phyloP scores from a whole-genome alignment of 192 early-diverging fungal genomes.

The Diversispora eburnea region DNA sequence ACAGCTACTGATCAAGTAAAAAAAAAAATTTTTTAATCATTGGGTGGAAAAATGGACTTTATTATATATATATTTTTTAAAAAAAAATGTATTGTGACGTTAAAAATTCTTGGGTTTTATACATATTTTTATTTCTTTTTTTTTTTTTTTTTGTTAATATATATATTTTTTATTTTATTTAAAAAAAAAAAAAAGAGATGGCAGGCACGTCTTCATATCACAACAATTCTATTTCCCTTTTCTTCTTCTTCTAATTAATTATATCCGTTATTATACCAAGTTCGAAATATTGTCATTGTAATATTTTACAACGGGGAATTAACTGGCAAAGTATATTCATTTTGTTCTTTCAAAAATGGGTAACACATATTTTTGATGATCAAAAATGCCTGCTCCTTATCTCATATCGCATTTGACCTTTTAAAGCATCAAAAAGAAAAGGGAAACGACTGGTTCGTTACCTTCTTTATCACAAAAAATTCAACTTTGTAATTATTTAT shows the following conservation, averaged over 20 bases:
- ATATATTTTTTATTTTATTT: background rate
- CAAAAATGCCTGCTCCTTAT: too few relatives aligned
- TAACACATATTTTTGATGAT: too few relatives aligned
- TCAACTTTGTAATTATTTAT: conserved; percentile 11
- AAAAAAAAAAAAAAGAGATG: conserved; percentile 14
- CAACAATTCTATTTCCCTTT: too few relatives aligned
- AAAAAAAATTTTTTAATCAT: conserved; percentile 14
- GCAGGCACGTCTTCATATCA: conserved; percentile 8
- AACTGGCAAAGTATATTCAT: background rate
- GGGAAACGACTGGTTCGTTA: conserved; percentile 13
- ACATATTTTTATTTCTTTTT: background rate
- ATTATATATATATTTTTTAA: too few relatives aligned
- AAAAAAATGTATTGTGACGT: too few relatives aligned
- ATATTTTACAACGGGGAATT: conserved; percentile 29
- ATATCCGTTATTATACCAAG: background rate
- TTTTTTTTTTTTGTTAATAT: conserved; percentile 19
- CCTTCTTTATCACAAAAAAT: background rate
- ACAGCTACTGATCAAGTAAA: background rate
- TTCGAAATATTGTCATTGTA: conserved; percentile 24
- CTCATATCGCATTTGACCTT: background rate
- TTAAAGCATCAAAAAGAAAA: conserved; percentile 6
- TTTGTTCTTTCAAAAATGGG: too few relatives aligned
- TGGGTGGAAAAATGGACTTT: conserved; percentile 32
- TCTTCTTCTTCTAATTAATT: too few relatives aligned
- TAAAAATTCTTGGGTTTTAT: background rate